phyloP scores from a whole-genome alignment of 805 yeast genomes.

The Saturnispora dispora region DNA sequence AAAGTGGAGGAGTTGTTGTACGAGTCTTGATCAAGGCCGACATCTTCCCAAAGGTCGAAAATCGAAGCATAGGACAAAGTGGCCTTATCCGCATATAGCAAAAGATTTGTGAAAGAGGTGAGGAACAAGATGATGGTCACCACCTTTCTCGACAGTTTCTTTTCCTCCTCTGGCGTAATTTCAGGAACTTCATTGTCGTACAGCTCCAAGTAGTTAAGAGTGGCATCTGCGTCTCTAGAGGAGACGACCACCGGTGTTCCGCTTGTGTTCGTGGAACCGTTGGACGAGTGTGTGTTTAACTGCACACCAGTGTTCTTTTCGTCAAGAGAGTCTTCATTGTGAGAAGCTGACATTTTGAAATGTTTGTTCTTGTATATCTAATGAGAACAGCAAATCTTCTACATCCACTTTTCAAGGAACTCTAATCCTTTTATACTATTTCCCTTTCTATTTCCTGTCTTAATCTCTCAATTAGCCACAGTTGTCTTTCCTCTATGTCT shows the following conservation, averaged over 20 bases:
- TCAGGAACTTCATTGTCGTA: conserved; percentile 23
- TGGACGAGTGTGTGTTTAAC: background rate
- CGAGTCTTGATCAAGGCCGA: conserved; percentile 32
- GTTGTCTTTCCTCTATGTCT: background rate
- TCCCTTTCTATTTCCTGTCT: background rate
- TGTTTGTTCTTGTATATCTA: too few relatives aligned
- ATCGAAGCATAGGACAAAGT: conserved; percentile 40
- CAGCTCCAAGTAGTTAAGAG: conserved; percentile 9
- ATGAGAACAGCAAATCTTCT: background rate
- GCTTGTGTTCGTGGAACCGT: background rate
- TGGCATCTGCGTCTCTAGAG: conserved; percentile 13
- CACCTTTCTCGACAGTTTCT: conserved; percentile 31
- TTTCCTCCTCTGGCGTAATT: conserved; percentile 36
- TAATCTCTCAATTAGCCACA: background rate
- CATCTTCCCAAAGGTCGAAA: conserved; percentile 38
- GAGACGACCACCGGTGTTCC: background rate
- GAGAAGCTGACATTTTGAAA: background rate
- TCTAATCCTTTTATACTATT: background rate
- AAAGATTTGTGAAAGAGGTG: conserved; percentile 31
- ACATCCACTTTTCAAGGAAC: background rate
- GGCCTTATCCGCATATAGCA: conserved; percentile 45
- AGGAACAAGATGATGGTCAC: conserved; percentile 29
- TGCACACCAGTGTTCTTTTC: conserved; percentile 1
- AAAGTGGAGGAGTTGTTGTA: conserved; percentile 40
- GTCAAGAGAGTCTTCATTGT: background rate